Percentiles rank a stretch among this genome's conserved stretches.
Evolutionary conservation across 1,139 yeast species (phyloP).

Genomic region (Sugiyamaella castrensis): DNA sequence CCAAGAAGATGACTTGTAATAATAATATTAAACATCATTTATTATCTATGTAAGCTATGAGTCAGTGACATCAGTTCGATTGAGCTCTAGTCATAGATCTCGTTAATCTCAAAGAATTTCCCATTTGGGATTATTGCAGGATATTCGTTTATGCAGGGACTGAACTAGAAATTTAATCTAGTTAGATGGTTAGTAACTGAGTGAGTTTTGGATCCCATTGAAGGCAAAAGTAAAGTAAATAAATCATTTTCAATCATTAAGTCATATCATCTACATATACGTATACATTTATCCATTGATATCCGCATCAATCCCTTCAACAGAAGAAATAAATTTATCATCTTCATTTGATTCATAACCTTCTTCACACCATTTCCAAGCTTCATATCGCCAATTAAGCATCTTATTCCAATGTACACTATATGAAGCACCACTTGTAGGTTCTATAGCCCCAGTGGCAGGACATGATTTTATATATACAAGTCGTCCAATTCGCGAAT

Average conservation of each 20-base stretch:
- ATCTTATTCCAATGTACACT: slow-evolving; percentile 70
- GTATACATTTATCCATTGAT: slow-evolving; percentile 15
- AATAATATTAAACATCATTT: no score
- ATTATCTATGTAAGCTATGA: no score
- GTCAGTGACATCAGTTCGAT: no score
- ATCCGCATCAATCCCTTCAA: slow-evolving; percentile 11
- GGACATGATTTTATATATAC: slow-evolving; percentile 53
- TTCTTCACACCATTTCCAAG: slow-evolving; percentile 58
- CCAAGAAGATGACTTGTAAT: no score
- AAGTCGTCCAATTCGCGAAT: slow-evolving; percentile 74
- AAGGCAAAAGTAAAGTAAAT: no score
- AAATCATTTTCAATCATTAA: background rate
- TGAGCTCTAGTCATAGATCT: no score
- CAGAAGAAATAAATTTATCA: slow-evolving; percentile 12
- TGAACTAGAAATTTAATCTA: no score
- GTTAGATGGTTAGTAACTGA: no score
- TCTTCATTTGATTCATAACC: slow-evolving; percentile 14
- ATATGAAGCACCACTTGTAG: slow-evolving; percentile 62
- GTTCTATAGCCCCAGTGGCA: slow-evolving; percentile 54
- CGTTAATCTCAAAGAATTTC: no score
- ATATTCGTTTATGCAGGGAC: no score
- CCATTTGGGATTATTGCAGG: no score
- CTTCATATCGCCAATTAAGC: slow-evolving; percentile 78
- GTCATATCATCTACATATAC: background rate
- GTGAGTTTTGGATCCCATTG: no score